Evolutionary conservation across 1,284 basidiomycete species (phyloP), one percentile per base, ranked within the genome.

Genomic region (Vanrija pseudolonga): DNA sequence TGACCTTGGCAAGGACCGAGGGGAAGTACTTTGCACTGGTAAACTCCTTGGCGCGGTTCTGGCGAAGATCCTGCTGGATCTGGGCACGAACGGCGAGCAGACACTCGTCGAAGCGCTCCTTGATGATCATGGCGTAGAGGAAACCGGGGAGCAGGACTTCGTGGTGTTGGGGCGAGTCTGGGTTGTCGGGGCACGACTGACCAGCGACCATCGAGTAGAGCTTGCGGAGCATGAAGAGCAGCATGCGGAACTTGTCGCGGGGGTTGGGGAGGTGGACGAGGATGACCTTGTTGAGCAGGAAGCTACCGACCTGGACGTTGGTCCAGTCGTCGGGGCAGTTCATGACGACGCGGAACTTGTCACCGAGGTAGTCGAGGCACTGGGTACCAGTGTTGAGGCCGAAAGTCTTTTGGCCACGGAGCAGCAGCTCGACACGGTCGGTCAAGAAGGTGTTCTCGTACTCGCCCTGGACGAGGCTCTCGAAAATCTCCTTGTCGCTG

Each of bases 201-300:
- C 88, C 88, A 17, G 91, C 95, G 14, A 98, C 93, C 45, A 94
- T 80, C 6, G 91, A 84, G 71, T 94, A 98, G 20, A 99, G 81
- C 79, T 98, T 99, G 64, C 92, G 88, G 41, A 98, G 82, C 96
- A 98, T 98, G 79, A 95, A 98, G 88, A 96, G 76, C n/a, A 99
- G 83, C 85, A 98, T 86, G 47, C 90, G 83, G 78, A 94, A 98
- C 78, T 99, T 99, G 69, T 98, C 95, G 45, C 91, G 80, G n/a
- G 93, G 85, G 15, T 84, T 84, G 45, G 87, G 85, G 45, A 98
- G 81, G 75, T 99, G 95, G 18, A 97, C 93, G 37, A 98, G 81
- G 24, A 98, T 82, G 72, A 97, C 80, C 69, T 90, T 92, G 63
- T 87, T 83, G 61, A 98, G 79, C 12, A 99, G 80, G 83, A 86